Evolutionary conservation across 208 protist species (phyloP).

Genomic region (Wallacemonas collosoma): DNA sequence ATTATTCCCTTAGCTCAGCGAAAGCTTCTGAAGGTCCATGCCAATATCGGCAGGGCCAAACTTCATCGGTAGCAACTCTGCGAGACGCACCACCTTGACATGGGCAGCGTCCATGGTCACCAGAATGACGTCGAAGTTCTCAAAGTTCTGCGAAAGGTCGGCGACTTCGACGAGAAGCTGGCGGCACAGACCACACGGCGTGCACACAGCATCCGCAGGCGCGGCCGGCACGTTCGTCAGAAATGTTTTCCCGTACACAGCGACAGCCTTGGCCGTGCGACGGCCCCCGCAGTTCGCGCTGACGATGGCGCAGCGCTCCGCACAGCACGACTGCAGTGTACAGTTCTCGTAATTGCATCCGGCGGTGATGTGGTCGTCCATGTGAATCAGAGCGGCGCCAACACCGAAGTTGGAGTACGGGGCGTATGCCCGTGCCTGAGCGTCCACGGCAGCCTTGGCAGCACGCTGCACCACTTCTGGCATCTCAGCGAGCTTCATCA

Average conservation of each 20-base stretch:
- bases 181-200: conserved; percentile 86
- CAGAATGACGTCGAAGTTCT: conserved; percentile 68
- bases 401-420: conserved; percentile 86
- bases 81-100: conserved; percentile 59
- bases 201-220: conserved; percentile 45
- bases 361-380: conserved; percentile 52
- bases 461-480: conserved; percentile 44
- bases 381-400: conserved; percentile 77
- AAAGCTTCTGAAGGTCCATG: conserved; percentile 49
- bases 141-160: conserved; percentile 70
- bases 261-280: conserved; percentile 71
- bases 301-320: conserved; percentile 86
- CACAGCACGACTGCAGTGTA: conserved; percentile 75
- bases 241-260: conserved; percentile 61
- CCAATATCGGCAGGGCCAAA: conserved; percentile 82
- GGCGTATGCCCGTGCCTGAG: conserved; percentile 52
- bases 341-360: conserved; percentile 92
- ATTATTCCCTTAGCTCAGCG: not conserved
- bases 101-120: conserved; percentile 50
- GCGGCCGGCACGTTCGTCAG: conserved; percentile 20
- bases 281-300: conserved; percentile 70
- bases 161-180: conserved; percentile 83
- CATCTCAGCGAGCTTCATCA: conserved; percentile 40
- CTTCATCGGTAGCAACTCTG: conserved; percentile 61
- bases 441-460: conserved; percentile 48